These are phyloP conservation scores for Pseudozyma hubeiensis DNA, from an alignment of 1,284 basidiomycete species.

Conservation along the genomic window DNA sequence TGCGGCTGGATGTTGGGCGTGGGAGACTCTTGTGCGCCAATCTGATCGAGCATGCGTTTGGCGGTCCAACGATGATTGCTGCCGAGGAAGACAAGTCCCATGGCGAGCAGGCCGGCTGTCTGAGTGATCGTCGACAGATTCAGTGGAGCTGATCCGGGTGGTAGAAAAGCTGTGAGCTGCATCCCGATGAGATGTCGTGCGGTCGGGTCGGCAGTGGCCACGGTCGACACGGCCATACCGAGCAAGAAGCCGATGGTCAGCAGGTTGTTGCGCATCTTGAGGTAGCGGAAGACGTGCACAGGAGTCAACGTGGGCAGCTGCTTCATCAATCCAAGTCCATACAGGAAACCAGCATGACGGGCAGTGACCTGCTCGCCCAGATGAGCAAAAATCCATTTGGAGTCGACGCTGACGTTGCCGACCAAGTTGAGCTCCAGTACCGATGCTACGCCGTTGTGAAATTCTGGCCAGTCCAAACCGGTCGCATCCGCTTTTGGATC, in stretches of 20 bases:
- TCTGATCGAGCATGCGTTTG: slow-evolving; percentile 86
- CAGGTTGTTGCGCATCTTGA: slow-evolving; percentile 92
- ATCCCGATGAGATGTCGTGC: slow-evolving; percentile 91
- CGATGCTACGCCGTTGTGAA: slow-evolving; percentile 95
- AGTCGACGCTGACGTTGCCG: slow-evolving; percentile 74
- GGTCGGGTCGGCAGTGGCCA: slow-evolving; percentile 86
- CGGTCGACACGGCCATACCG: slow-evolving; percentile 88
- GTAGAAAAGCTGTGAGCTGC: slow-evolving; percentile 90
- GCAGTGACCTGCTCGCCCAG: slow-evolving; percentile 73
- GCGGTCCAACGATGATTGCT: slow-evolving; percentile 90
- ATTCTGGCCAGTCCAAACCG: slow-evolving; percentile 86
- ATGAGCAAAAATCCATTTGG: slow-evolving; percentile 66
- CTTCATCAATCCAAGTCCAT: slow-evolving; percentile 90
- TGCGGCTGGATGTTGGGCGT: slow-evolving; percentile 75
- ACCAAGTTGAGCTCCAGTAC: slow-evolving; percentile 77
- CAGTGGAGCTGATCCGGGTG: slow-evolving; percentile 85
- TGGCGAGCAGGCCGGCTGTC: slow-evolving; percentile 85
- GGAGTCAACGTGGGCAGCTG: slow-evolving; percentile 88
- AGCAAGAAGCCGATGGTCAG: slow-evolving; percentile 93
- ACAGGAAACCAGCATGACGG: slow-evolving; percentile 95
- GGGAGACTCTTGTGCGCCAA: slow-evolving; percentile 80
- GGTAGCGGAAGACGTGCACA: slow-evolving; percentile 84
- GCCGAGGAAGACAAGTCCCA: slow-evolving; percentile 90
- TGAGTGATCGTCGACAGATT: slow-evolving; percentile 91
- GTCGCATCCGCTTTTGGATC: slow-evolving; percentile 44